Evolutionary conservation across 306 rosid genomes (phyloP).

Genomic region (Styphnolobium japonicum): DNA sequence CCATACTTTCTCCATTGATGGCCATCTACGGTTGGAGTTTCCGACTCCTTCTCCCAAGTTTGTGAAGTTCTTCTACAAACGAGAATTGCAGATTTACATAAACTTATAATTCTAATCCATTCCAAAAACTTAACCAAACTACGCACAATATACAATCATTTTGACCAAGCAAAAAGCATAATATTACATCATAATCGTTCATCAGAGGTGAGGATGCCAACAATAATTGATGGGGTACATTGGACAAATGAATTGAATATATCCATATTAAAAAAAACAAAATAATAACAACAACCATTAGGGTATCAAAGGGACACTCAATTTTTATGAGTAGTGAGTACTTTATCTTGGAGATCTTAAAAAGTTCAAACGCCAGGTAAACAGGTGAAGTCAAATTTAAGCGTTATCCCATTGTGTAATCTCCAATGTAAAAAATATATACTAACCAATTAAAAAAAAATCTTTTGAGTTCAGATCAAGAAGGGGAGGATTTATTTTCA

Average conservation of each 20-base stretch:
- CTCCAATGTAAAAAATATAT: too few relatives aligned
- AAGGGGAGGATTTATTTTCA: too few relatives aligned
- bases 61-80: slow-evolving; percentile 38
- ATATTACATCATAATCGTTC: neutral
- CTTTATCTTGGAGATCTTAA: too few relatives aligned
- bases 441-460: too few relatives aligned
- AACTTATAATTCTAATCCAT: neutral
- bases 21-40: slow-evolving; percentile 41
- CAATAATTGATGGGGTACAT: neutral
- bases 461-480: too few relatives aligned
- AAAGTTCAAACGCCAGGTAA: too few relatives aligned
- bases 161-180: neutral
- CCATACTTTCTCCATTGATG: slow-evolving; percentile 87
- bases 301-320: too few relatives aligned
- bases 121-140: neutral
- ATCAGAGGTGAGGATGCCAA: neutral
- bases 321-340: too few relatives aligned
- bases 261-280: neutral
- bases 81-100: neutral
- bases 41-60: slow-evolving; percentile 29
- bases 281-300: neutral
- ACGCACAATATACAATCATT: too few relatives aligned
- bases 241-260: neutral
- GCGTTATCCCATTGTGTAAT: too few relatives aligned
- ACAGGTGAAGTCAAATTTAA: too few relatives aligned